Conservation (phyloP, 2,329 filamentous ascomycete species). For the Coniochaeta hoffmannii region DNA sequence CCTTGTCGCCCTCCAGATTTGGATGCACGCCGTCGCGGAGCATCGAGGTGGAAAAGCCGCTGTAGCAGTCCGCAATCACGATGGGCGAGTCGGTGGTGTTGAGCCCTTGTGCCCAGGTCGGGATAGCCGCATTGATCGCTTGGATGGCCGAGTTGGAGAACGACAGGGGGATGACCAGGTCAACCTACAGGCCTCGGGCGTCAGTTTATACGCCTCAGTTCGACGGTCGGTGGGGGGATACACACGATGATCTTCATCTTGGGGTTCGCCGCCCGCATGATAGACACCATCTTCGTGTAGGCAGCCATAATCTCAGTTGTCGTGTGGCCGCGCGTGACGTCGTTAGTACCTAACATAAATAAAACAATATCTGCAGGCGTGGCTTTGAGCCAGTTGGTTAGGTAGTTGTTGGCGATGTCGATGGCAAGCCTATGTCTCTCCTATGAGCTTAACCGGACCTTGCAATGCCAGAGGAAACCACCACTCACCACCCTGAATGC, state of each 20-base stretch:
- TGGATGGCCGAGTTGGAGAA: constrained; percentile 17
- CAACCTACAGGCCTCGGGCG: constrained; percentile 19
- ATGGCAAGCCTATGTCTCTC: too few species aligned
- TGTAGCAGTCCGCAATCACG: constrained; percentile 28
- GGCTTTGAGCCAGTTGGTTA: constrained; percentile 28
- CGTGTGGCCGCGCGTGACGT: constrained; percentile 23
- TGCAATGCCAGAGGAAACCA: too few species aligned
- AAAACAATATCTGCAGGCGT: constrained; percentile 33
- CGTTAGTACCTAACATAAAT: constrained; percentile 39
- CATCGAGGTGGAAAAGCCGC: constrained; percentile 23
- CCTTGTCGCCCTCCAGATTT: constrained; percentile 24
- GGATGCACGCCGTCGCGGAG: constrained; percentile 33
- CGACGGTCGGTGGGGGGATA: not conserved
- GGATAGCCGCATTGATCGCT: constrained; percentile 28
- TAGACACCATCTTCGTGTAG: constrained; percentile 30
- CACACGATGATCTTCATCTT: constrained; percentile 32
- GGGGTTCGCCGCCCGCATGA: constrained; percentile 27
- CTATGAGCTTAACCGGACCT: too few species aligned
- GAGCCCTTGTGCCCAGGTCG: constrained; percentile 25
- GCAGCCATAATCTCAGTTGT: constrained; percentile 27
- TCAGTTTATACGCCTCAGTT: not conserved
- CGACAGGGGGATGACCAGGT: constrained; percentile 30
- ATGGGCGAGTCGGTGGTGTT: constrained; percentile 31
- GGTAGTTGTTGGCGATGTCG: constrained; percentile 33
- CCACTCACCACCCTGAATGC: constrained; percentile 35